Percentiles rank a stretch among this genome's conserved stretches.
Evolutionary conservation across 148 eudicot genomes (phyloP).

Genomic region (Mesembryanthemum crystallinum): DNA sequence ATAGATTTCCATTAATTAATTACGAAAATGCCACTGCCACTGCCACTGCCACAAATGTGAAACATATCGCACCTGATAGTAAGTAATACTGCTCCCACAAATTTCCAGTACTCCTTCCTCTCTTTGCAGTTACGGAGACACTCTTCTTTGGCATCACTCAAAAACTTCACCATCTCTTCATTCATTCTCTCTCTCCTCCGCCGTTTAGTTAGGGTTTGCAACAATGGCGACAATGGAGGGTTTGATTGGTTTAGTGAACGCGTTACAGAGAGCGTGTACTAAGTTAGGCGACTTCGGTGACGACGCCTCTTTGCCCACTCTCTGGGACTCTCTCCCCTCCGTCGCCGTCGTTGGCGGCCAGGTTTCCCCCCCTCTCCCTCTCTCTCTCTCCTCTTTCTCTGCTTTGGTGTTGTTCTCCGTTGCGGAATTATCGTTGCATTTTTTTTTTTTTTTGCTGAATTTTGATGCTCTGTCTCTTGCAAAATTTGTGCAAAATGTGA

Average conservation of each 20-base stretch:
- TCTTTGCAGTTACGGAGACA: too few species aligned
- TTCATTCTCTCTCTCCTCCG: background rate
- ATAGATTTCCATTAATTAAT: too few species aligned
- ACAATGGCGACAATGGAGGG: conserved; percentile 44
- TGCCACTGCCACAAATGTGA: too few species aligned
- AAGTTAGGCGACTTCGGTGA: conserved; percentile 40
- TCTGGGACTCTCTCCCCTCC: conserved; percentile 58
- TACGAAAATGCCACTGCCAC: too few species aligned
- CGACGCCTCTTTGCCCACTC: conserved; percentile 38
- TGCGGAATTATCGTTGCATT: background rate
- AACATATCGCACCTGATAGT: too few species aligned
- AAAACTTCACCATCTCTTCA: too few species aligned
- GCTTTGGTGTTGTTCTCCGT: too few species aligned
- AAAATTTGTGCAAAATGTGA: background rate
- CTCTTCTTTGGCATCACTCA: too few species aligned
- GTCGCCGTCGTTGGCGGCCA: conserved; percentile 72
- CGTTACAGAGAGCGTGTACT: conserved; percentile 47
- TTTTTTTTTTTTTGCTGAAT: background rate
- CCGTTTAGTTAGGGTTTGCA: background rate
- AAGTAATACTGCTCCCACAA: too few species aligned
- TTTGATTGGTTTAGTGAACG: conserved; percentile 40
- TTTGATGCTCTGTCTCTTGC: background rate
- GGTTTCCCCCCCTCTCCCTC: conserved; percentile 26
- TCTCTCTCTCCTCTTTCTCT: background rate
- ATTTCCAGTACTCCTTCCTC: too few species aligned